Evolutionary conservation across 345 rosid species (phyloP).

Genomic region (Barbarea vulgaris): DNA sequence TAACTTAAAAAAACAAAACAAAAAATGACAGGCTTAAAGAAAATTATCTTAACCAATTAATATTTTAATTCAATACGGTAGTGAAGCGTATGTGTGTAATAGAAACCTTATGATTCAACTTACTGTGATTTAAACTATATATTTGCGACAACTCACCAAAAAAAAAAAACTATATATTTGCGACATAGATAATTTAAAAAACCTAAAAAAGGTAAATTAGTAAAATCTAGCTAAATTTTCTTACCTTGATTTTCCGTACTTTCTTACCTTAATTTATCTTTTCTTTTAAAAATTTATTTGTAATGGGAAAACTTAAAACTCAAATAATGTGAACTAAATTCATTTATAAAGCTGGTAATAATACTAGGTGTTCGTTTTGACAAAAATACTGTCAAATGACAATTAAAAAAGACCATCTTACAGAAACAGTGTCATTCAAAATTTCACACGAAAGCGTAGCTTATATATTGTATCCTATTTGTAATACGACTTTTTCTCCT

Average conservation of each 20-base stretch:
- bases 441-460: background rate
- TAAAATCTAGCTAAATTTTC: background rate
- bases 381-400: background rate
- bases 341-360: background rate
- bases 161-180: background rate
- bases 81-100: background rate
- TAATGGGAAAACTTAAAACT: background rate
- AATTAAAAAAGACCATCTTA: background rate
- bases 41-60: constrained; percentile 35
- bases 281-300: background rate
- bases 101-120: too few species aligned
- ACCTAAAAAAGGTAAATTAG: background rate
- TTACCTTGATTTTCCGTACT: background rate
- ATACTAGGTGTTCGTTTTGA: background rate
- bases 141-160: background rate
- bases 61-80: background rate
- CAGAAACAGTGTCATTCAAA: background rate
- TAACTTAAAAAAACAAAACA: constrained; percentile 34
- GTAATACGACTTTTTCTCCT: background rate
- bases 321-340: background rate
- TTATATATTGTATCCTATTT: background rate
- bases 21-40: constrained; percentile 16
- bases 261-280: background rate
- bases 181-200: background rate
- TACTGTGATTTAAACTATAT: background rate